Evolutionary conservation across 179 eudicot genomes (phyloP), one percentile per base, ranked within the genome.

Genomic region (Nepenthes alata): DNA sequence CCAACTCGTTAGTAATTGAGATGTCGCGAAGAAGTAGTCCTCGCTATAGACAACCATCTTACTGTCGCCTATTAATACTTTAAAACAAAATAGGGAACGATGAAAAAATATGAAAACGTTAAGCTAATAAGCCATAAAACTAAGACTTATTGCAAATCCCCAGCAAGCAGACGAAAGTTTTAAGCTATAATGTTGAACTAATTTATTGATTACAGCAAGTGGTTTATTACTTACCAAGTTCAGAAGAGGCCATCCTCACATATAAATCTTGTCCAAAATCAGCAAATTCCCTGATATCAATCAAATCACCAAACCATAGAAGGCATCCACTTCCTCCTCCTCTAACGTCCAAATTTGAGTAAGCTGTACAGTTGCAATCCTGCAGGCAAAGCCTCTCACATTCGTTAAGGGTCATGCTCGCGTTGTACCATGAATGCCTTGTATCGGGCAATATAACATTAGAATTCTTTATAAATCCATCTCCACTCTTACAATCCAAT

Each of bases 341-440:
- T 8, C 25, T 52, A 36, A 75, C 10, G 38, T 75, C 52, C 10
- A 45, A 51, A 67, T 52, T 71, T 36, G 79, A 41, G 64, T 56
- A 77, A 53, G 78, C 81, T 36, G 51, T 54, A 15, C 81, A 77
- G 35, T 75, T 66, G 37, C 82, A 74, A 64, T 78, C 75, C 34
- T 64, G 58, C 51, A 58, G 10, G 65, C 81, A 77, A 48, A 11
- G 7, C n/a, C 8, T 36, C 25, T 39, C 35, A 34, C 81, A 76
- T 50, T 72, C 74, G 6, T 69, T 49, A 8, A 72, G 57, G 36
- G 36, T 59, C 74, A 66, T 50, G 37, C 35, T 70, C 11, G 4
- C 3, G 10, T 57, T 39, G 35, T 50, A 65, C 67, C 64, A 67
- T 13, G 74, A 61, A 51, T 53, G 11, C 10, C 68, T 35, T 13